Evolutionary conservation across 768 basidiomycete genomes (phyloP).

Genomic region (Tricholoma sp.): DNA sequence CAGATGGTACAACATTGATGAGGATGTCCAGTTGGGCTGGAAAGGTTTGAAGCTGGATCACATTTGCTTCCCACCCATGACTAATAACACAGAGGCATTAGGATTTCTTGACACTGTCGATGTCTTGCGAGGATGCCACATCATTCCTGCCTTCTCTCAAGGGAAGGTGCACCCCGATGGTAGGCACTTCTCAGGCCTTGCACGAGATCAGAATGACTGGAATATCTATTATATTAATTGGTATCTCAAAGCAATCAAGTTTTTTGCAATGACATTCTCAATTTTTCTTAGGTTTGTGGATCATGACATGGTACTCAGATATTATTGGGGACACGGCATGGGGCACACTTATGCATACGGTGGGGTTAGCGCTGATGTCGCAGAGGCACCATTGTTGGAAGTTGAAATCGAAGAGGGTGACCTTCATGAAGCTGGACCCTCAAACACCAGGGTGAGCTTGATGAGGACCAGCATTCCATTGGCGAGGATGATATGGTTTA

Average conservation of each 20-base stretch:
- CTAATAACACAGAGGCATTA: slow-evolving; percentile 4
- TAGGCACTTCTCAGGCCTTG: background rate
- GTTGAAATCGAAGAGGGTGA: too few species aligned
- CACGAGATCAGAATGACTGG: background rate
- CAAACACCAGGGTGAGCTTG: too few species aligned
- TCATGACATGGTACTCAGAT: background rate
- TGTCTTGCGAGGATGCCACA: slow-evolving; percentile 11
- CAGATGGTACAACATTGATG: background rate
- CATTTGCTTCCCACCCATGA: background rate
- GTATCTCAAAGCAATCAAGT: background rate
- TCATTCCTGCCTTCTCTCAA: slow-evolving; percentile 5
- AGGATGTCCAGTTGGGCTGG: background rate
- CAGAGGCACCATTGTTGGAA: too few species aligned
- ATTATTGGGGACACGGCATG: slow-evolving; percentile 1
- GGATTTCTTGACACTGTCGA: slow-evolving; percentile 14
- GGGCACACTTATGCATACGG: background rate
- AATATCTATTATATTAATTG: background rate
- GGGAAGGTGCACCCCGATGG: background rate
- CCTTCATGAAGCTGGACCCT: too few species aligned
- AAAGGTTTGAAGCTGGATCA: background rate
- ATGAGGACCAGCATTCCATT: too few species aligned
- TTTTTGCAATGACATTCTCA: background rate
- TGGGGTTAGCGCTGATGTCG: too few species aligned
- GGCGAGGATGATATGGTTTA: too few species aligned
- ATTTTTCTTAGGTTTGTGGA: background rate